Conservation (phyloP, 768 basidiomycete genomes). For the Melanogaster broomeanus region DNA sequence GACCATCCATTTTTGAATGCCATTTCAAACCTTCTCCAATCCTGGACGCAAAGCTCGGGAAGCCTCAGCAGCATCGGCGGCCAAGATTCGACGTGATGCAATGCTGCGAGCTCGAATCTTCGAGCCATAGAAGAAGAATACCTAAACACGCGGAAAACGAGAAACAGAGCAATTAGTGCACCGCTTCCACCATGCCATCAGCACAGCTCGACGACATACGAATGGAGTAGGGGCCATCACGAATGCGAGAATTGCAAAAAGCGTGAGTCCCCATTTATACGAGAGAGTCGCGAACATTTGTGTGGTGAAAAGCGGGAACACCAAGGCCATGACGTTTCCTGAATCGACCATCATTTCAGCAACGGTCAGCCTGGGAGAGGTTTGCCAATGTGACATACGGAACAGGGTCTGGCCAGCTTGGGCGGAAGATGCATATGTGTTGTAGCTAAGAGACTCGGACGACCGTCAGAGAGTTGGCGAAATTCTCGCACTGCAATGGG, state of each 20-base stretch:
- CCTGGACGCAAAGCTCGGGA: neutral
- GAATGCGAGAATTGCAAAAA: constrained; percentile 42
- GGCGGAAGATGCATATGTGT: constrained; percentile 53
- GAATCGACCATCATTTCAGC: neutral
- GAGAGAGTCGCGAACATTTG: constrained; percentile 48
- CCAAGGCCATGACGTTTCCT: constrained; percentile 42
- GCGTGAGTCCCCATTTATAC: constrained; percentile 49
- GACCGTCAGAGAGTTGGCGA: neutral
- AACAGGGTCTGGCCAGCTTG: constrained; percentile 52
- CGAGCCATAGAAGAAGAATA: constrained; percentile 34
- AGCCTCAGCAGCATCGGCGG: constrained; percentile 9
- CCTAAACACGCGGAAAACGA: constrained; percentile 10
- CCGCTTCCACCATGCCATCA: neutral
- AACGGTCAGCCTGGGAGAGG: neutral
- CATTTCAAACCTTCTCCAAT: constrained; percentile 14
- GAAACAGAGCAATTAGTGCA: neutral
- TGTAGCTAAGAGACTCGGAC: constrained; percentile 38
- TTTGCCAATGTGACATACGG: constrained; percentile 35
- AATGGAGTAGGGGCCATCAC: constrained; percentile 48
- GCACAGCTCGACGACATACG: constrained; percentile 27
- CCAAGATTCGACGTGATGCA: constrained; percentile 20
- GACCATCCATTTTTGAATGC: neutral
- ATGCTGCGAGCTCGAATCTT: constrained; percentile 32
- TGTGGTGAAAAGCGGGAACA: constrained; percentile 52
- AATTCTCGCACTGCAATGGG: neutral